Percentiles rank a stretch among this genome's conserved stretches.
phyloP scores from a whole-genome alignment of 2,329 filamentous ascomycete species.

The Metarhizium guizhouense region DNA sequence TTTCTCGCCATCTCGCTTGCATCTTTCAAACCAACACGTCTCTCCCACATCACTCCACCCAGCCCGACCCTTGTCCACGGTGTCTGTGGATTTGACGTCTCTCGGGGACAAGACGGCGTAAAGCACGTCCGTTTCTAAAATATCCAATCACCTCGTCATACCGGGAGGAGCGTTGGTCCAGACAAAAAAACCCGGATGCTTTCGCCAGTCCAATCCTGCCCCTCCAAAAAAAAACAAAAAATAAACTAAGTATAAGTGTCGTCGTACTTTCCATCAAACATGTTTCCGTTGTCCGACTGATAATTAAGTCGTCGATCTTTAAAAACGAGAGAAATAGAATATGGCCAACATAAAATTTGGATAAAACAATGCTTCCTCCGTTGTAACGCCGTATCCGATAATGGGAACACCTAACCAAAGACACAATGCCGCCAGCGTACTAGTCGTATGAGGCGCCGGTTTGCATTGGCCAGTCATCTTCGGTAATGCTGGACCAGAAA shows the following conservation, averaged over 20 bases:
- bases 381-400: conserved; percentile 13
- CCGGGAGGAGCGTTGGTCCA: neutral
- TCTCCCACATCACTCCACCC: neutral
- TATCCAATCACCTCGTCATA: conserved; percentile 1
- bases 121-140: neutral
- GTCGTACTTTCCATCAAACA: conserved; percentile 3
- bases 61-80: neutral
- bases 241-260: neutral
- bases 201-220: neutral
- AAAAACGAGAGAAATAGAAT: conserved; percentile 6
- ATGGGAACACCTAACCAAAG: conserved; percentile 7
- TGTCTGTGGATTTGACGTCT: neutral
- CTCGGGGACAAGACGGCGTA: neutral
- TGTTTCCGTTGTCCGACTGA: conserved; percentile 9
- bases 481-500: conserved; percentile 98
- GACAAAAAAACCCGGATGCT: neutral
- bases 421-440: conserved; percentile 3
- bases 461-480: conserved; percentile 86
- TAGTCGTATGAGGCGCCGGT: conserved; percentile 32
- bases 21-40: neutral
- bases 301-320: conserved; percentile 4
- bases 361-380: conserved; percentile 8
- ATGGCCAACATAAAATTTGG: conserved; percentile 7
- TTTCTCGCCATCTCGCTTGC: neutral
- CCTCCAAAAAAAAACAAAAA: neutral